A percentile compares a stretch with the other conserved stretches of the same genome.
Conservation (phyloP, 78 protist species). For the Dictyostelium purpureum region DNA sequence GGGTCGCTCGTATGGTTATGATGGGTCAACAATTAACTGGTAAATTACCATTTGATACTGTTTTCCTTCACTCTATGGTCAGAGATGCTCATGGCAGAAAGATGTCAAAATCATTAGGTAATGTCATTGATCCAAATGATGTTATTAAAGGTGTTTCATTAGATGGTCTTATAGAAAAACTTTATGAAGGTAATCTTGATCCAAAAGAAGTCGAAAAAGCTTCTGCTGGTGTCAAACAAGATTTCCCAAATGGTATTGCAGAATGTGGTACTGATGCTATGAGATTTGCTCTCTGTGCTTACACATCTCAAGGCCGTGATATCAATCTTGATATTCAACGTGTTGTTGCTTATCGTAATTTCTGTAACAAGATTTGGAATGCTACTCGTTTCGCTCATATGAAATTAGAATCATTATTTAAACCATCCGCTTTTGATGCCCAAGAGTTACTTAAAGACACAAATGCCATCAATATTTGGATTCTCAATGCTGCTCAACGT, state of each 20-base stretch:
- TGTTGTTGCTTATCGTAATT: slow-evolving; percentile 92
- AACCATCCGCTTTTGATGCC: slow-evolving; percentile 15
- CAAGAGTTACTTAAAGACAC: neutral
- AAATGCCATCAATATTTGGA: slow-evolving; percentile 88
- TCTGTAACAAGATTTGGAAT: slow-evolving; percentile 99
- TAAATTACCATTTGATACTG: slow-evolving; percentile 93
- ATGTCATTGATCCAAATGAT: slow-evolving; percentile 98
- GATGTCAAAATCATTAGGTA: slow-evolving; percentile 97
- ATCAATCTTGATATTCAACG: slow-evolving; percentile 95
- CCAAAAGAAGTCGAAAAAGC: slow-evolving; percentile 83
- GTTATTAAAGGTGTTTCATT: slow-evolving; percentile 94
- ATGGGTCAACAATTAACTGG: slow-evolving; percentile 92
- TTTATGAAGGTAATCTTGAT: slow-evolving; percentile 91
- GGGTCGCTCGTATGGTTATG: slow-evolving; percentile 99
- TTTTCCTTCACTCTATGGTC: slow-evolving; percentile 96
- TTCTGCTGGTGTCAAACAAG: slow-evolving; percentile 70
- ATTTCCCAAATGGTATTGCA: slow-evolving; percentile 97
- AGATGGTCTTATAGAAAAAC: slow-evolving; percentile 64
- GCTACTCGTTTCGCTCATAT: slow-evolving; percentile 84
- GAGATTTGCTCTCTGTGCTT: slow-evolving; percentile 95
- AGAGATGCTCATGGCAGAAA: slow-evolving; percentile 96
- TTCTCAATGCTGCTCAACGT: slow-evolving; percentile 86
- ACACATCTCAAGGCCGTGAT: slow-evolving; percentile 89
- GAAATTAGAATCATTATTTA: slow-evolving; percentile 10
- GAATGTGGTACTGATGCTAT: slow-evolving; percentile 99